phyloP scores from a whole-genome alignment of 495 filamentous ascomycete genomes.

The Penicillium simplicissimum region DNA sequence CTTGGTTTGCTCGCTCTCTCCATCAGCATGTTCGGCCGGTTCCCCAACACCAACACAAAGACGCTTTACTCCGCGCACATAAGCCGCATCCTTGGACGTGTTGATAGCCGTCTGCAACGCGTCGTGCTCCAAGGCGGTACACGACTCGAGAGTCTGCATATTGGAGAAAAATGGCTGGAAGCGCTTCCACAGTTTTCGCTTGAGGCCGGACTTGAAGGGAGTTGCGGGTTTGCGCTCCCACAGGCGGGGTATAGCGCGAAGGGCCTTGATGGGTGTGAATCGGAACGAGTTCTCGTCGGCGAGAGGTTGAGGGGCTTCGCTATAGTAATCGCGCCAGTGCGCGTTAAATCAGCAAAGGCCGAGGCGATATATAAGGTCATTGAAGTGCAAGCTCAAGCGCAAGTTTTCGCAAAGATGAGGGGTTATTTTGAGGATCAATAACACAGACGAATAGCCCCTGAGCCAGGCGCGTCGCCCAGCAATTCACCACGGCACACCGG shows the following conservation, averaged over 20 bases:
- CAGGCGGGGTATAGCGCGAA: constrained; percentile 42
- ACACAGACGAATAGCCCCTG: constrained; percentile 8
- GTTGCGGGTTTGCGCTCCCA: constrained; percentile 59
- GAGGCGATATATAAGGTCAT: not conserved
- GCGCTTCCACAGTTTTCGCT: constrained; percentile 56
- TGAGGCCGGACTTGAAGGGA: constrained; percentile 44
- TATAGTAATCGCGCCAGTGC: constrained; percentile 11
- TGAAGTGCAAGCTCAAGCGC: not conserved
- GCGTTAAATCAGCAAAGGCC: constrained; percentile 16
- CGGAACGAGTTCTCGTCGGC: constrained; percentile 33
- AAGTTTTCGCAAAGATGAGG: not conserved
- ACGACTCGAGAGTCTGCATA: constrained; percentile 39
- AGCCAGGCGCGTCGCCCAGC: not conserved
- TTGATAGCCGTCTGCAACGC: constrained; percentile 40
- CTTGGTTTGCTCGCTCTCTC: constrained; percentile 19
- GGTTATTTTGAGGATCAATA: not conserved
- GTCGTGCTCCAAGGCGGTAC: constrained; percentile 27
- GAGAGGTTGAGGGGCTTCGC: constrained; percentile 13
- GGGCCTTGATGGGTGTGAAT: constrained; percentile 40
- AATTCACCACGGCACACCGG: not conserved
- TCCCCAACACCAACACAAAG: constrained; percentile 33
- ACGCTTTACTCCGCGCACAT: constrained; percentile 49
- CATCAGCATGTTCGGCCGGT: constrained; percentile 7
- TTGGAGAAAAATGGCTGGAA: constrained; percentile 43
- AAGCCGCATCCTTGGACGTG: constrained; percentile 27